Conservation (phyloP, 2,329 filamentous ascomycete species). For the Fusarium sp. region DNA sequence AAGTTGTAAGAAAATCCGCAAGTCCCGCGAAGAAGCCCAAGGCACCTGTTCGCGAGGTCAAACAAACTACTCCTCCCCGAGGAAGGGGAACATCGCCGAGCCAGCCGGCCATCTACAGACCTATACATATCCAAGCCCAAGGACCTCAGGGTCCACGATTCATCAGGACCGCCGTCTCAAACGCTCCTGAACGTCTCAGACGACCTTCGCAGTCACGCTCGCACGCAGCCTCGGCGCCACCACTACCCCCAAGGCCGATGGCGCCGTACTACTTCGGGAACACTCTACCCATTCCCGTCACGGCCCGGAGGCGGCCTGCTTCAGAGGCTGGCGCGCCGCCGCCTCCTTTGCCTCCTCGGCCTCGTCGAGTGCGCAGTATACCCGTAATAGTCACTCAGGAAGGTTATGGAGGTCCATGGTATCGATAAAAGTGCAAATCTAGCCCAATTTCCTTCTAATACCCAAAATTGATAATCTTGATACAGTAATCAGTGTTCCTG, state of each 20-base stretch:
- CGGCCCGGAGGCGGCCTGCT: constrained; percentile 27
- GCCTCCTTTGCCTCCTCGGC: constrained; percentile 47
- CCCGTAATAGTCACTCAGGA: constrained; percentile 51
- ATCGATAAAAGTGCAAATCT: constrained; percentile 36
- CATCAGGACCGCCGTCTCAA: constrained; percentile 13
- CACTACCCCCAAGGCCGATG: constrained; percentile 34
- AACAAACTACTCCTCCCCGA: constrained; percentile 30
- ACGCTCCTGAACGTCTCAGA: constrained; percentile 9
- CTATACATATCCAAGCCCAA: constrained; percentile 9
- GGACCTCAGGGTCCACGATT: constrained; percentile 12
- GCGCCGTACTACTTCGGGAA: constrained; percentile 26
- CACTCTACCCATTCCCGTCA: constrained; percentile 17
- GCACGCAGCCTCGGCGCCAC: constrained; percentile 17
- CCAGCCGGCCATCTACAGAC: constrained; percentile 25
- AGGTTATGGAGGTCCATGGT: constrained; percentile 35
- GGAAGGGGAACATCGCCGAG: constrained; percentile 45
- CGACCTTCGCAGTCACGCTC: constrained; percentile 17
- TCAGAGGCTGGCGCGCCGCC: constrained; percentile 44
- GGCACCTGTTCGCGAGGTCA: constrained; percentile 32
- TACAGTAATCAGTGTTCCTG: constrained; percentile 30
- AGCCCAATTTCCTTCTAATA: constrained; percentile 31
- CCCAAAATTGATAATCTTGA: constrained; percentile 20
- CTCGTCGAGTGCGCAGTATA: constrained; percentile 45
- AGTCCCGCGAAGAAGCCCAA: constrained; percentile 27
- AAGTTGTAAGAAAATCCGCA: constrained; percentile 35